Evolutionary conservation across 257 asterid genomes (phyloP).

Genomic region (Echites panduratus): DNA sequence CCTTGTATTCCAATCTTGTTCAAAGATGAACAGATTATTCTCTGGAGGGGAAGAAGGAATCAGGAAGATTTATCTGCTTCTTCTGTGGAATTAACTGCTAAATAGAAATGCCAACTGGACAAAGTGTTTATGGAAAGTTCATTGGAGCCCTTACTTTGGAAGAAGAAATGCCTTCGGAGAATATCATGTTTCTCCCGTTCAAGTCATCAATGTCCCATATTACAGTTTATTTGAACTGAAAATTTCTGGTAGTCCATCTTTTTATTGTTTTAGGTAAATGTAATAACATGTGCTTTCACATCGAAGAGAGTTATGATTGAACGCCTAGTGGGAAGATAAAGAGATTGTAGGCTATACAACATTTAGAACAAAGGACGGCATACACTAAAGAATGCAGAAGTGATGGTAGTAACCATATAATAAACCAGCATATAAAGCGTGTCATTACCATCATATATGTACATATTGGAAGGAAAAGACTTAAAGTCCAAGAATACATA

Average conservation of each 20-base stretch:
- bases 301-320: too few species aligned
- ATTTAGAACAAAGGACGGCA: background rate
- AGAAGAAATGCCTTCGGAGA: too few species aligned
- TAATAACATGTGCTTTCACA: too few species aligned
- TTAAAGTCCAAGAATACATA: background rate
- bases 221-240: too few species aligned
- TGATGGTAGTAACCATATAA: background rate
- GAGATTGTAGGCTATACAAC: background rate
- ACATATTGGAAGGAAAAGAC: background rate
- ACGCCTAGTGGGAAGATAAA: too few species aligned
- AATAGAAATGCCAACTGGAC: background rate
- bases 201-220: too few species aligned
- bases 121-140: background rate
- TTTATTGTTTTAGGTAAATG: too few species aligned
- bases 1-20: slow-evolving; percentile 80
- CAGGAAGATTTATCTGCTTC: slow-evolving; percentile 19
- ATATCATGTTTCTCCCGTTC: too few species aligned
- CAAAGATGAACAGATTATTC: slow-evolving; percentile 76
- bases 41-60: slow-evolving; percentile 65
- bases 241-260: too few species aligned
- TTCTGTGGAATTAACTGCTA: slow-evolving; percentile 5
- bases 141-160: background rate
- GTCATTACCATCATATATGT: background rate
- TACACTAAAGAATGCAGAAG: background rate
- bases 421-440: background rate